phyloP scores from a whole-genome alignment of 2,329 filamentous ascomycete genomes.

The Alternaria panax region DNA sequence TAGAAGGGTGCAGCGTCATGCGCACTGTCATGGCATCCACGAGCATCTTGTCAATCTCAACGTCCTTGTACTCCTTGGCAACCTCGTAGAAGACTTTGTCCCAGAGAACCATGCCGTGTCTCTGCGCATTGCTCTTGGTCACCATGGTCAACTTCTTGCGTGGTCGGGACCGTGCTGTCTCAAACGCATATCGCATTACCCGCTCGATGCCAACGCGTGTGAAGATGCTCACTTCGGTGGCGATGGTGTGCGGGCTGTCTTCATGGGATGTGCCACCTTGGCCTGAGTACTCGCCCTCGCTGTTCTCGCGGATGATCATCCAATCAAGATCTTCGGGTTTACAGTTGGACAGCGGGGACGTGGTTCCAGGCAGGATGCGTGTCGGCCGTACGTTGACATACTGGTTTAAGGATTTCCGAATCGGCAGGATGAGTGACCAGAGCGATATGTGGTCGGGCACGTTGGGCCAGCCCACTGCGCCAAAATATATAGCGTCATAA shows the following conservation, averaged over 20 bases:
- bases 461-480: constrained; percentile 66
- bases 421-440: constrained; percentile 71
- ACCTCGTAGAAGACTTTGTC: constrained; percentile 57
- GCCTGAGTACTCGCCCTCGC: constrained; percentile 58
- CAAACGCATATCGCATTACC: constrained; percentile 59
- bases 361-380: constrained; percentile 53
- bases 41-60: constrained; percentile 58
- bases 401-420: constrained; percentile 72
- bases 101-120: constrained; percentile 60
- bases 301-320: constrained; percentile 59
- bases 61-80: constrained; percentile 55
- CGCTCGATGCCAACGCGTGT: constrained; percentile 55
- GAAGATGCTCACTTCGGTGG: constrained; percentile 58
- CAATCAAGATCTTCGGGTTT: constrained; percentile 54
- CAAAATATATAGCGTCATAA: constrained; percentile 66
- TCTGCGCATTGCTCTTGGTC: constrained; percentile 59
- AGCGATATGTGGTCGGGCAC: constrained; percentile 73
- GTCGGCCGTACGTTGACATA: constrained; percentile 71
- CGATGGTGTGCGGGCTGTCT: constrained; percentile 50
- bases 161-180: constrained; percentile 53
- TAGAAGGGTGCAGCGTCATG: constrained; percentile 57
- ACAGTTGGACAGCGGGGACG: constrained; percentile 49
- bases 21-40: constrained; percentile 60
- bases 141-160: constrained; percentile 59
- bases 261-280: constrained; percentile 56